Evolutionary conservation across 2,329 filamentous ascomycete species (phyloP), one percentile per base, ranked within the genome.

Genomic region (Stenocarpella maydis): DNA sequence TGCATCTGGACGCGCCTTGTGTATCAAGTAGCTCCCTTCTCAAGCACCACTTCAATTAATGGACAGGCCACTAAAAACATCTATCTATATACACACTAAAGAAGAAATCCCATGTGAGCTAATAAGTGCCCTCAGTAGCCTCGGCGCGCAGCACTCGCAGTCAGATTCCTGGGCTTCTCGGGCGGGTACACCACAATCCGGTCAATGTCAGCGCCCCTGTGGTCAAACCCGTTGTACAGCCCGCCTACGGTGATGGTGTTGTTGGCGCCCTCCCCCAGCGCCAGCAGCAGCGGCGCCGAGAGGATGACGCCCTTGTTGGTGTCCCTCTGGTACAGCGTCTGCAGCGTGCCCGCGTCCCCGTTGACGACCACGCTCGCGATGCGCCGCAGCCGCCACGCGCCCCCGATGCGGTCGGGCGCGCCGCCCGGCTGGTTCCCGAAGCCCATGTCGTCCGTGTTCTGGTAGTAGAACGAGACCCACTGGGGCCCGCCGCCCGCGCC

Each of bases 331-430:
- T 83, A 86, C 8, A 88, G 76, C 0, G 77, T 81, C 69, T 89
- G 83, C 4, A 87, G 79, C 41, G 82, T 75, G 3, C 76, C 71
- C 2, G 73, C 74, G 8, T 80, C 80, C 3, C 82, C 84, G 71
- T 88, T 90, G 2, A 90, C 85, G 0, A 89, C 79, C 2, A 90
- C 87, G 58, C 87, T 88, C 73, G 84, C 85, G 68, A 90, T 86
- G 12, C 88, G 83, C 5, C 88, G 83, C 7, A 90, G 78, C 71
- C 88, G 86, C 87, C 87, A 90, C 0, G 80, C 77, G 0, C 88
- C 87, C 6, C 85, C 85, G 67, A 90, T 89, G 8, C 88, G 84
- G 74, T 90, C 87, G 0, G 88, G 88, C 0, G 79, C 78, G 7
- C 88, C 88, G 52, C 83, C 84, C 2, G 88, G 83, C 69, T 84